phyloP scores from a whole-genome alignment of 208 protist genomes.

The Porcisia hertigi region DNA sequence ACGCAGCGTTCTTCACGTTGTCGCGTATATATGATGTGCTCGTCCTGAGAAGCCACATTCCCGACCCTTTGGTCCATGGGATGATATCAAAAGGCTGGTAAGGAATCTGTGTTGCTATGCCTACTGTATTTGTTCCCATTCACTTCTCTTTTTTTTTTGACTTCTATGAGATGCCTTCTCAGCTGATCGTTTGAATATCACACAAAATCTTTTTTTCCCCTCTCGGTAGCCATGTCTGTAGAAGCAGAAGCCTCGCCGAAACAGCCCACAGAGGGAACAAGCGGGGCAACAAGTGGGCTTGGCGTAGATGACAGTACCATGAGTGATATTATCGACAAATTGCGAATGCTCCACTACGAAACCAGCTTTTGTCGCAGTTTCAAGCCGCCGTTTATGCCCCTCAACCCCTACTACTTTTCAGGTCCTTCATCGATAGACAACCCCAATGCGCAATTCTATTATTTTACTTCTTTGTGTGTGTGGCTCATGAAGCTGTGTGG shows the following conservation, averaged over 20 bases:
- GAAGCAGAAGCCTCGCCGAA: slow-evolving; percentile 8
- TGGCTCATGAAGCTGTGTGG: slow-evolving; percentile 88
- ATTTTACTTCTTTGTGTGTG: slow-evolving; percentile 87
- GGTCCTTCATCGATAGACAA: slow-evolving; percentile 83
- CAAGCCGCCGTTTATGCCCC: slow-evolving; percentile 84
- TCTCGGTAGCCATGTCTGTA: slow-evolving; percentile 17
- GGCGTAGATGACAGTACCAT: slow-evolving; percentile 78
- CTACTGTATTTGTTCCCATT: neutral
- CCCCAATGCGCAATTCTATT: slow-evolving; percentile 89
- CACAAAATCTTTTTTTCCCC: neutral
- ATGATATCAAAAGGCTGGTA: neutral
- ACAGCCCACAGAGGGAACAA: slow-evolving; percentile 11
- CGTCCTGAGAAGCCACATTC: neutral
- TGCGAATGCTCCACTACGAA: slow-evolving; percentile 83
- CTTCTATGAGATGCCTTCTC: neutral
- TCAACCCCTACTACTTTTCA: slow-evolving; percentile 81
- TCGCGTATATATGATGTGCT: neutral
- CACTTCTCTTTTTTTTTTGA: neutral
- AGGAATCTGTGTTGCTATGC: neutral
- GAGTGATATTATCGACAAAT: slow-evolving; percentile 86
- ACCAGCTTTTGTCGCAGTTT: slow-evolving; percentile 70
- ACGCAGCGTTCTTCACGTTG: neutral
- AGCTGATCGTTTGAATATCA: neutral
- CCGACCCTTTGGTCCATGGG: neutral
- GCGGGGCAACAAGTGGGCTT: neutral